phyloP scores from a whole-genome alignment of 176 grass and related monocot species.

The Aegilops bicornis region DNA sequence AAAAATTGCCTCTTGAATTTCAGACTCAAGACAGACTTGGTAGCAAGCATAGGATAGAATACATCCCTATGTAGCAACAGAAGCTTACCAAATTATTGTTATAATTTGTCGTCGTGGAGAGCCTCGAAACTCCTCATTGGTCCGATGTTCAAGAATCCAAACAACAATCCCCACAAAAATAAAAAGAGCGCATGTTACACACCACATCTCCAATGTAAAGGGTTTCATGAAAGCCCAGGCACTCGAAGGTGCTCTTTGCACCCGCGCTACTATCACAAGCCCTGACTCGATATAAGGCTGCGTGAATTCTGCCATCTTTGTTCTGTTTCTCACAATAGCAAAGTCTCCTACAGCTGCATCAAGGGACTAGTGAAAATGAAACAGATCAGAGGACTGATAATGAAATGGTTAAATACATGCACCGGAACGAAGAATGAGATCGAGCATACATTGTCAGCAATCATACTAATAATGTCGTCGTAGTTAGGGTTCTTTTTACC shows the following conservation, averaged over 20 bases:
- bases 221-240: slow-evolving; percentile 78
- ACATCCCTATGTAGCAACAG: background rate
- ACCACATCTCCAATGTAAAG: slow-evolving; percentile 80
- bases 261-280: slow-evolving; percentile 57
- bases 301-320: slow-evolving; percentile 63
- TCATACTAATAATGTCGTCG: slow-evolving; percentile 55
- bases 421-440: background rate
- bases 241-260: slow-evolving; percentile 44
- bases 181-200: slow-evolving; percentile 63
- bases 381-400: slow-evolving; percentile 18
- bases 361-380: slow-evolving; percentile 39
- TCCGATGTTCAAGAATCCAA: slow-evolving; percentile 82
- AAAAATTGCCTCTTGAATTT: background rate
- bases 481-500: slow-evolving; percentile 57
- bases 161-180: slow-evolving; percentile 69
- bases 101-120: slow-evolving; percentile 48
- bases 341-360: slow-evolving; percentile 85
- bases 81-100: slow-evolving; percentile 66
- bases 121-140: slow-evolving; percentile 69
- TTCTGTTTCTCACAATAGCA: slow-evolving; percentile 75
- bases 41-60: background rate
- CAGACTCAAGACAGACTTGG: background rate
- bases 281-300: slow-evolving; percentile 70
- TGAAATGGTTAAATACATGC: slow-evolving; percentile 19
- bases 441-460: slow-evolving; percentile 58